A percentile compares a stretch with the other conserved stretches of the same genome.
phyloP scores from a whole-genome alignment of 2,329 filamentous ascomycete species.

The Apiospora hydei region DNA sequence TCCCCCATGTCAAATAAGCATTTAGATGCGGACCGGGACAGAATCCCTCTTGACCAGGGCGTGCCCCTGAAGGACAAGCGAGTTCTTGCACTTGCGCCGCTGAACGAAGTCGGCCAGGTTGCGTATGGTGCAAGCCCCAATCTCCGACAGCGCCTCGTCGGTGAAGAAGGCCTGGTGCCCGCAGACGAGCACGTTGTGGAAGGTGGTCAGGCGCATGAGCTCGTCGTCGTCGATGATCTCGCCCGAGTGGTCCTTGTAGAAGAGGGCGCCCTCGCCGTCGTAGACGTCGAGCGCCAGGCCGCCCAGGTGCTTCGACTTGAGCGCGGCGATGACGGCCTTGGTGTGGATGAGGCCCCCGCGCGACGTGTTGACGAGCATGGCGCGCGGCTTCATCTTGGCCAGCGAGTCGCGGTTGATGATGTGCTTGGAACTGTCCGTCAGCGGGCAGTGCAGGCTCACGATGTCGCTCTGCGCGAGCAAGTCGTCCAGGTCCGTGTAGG shows the following conservation, averaged over 20 bases:
- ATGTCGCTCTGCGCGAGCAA: conserved; percentile 66
- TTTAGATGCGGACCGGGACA: conserved; percentile 46
- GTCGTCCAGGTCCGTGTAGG: conserved; percentile 60
- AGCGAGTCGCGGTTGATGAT: conserved; percentile 65
- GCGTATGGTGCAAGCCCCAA: conserved; percentile 64
- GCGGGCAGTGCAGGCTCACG: conserved; percentile 71
- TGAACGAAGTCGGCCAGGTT: conserved; percentile 60
- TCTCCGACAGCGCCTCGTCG: conserved; percentile 68
- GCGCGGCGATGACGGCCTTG: conserved; percentile 62
- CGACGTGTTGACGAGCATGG: conserved; percentile 72
- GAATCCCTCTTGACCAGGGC: conserved; percentile 37
- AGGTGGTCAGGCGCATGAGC: conserved; percentile 71
- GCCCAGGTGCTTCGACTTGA: conserved; percentile 67
- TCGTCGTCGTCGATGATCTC: conserved; percentile 72
- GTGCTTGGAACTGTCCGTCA: conserved; percentile 65
- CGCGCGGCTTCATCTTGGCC: conserved; percentile 63
- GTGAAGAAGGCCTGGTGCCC: conserved; percentile 77
- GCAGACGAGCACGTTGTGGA: conserved; percentile 71
- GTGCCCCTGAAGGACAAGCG: conserved; percentile 32
- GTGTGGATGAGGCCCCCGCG: conserved; percentile 71
- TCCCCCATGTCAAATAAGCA: not conserved
- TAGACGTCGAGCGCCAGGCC: conserved; percentile 74
- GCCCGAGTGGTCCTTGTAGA: conserved; percentile 70
- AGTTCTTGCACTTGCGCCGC: conserved; percentile 33
- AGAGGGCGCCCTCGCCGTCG: conserved; percentile 68